phyloP scores from a whole-genome alignment of 2,329 filamentous ascomycete species.

The Ophidiomyces ophidiicola region DNA sequence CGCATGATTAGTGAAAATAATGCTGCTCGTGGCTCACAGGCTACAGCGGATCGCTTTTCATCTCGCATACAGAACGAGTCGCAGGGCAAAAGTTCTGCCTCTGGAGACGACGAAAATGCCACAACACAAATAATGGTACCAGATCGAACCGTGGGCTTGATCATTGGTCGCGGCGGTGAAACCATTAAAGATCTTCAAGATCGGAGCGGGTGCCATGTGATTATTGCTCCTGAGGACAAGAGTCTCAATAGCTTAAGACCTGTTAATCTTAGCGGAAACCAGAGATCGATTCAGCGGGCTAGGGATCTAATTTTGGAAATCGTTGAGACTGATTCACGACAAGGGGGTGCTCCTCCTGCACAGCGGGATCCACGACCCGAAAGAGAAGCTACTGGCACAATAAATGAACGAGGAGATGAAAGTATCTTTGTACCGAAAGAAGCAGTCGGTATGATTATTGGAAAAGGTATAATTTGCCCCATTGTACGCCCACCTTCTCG shows the following conservation, averaged over 20 bases:
- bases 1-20: conserved; percentile 79
- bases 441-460: conserved; percentile 91
- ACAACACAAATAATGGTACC: conserved; percentile 90
- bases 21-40: conserved; percentile 31
- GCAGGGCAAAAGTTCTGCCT: neutral
- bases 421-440: conserved; percentile 78
- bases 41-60: conserved; percentile 17
- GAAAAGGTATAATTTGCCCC: conserved; percentile 55
- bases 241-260: conserved; percentile 80
- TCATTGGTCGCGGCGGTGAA: conserved; percentile 86
- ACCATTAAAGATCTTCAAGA: conserved; percentile 89
- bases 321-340: conserved; percentile 69
- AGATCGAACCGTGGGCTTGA: conserved; percentile 80
- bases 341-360: conserved; percentile 8
- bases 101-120: conserved; percentile 60
- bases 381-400: conserved; percentile 30
- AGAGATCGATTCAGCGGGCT: conserved; percentile 59
- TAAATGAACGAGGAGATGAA: conserved; percentile 56
- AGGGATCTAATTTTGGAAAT: conserved; percentile 88
- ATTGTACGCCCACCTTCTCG: neutral
- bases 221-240: conserved; percentile 87
- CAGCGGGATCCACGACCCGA: conserved; percentile 17
- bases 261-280: conserved; percentile 76
- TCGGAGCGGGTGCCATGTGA: conserved; percentile 84
- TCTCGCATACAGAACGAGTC: conserved; percentile 3